A percentile compares a stretch with the other conserved stretches of the same genome.
Evolutionary conservation across 129 eudicot genomes (phyloP).

Genomic region (Artemisia tridentata): DNA sequence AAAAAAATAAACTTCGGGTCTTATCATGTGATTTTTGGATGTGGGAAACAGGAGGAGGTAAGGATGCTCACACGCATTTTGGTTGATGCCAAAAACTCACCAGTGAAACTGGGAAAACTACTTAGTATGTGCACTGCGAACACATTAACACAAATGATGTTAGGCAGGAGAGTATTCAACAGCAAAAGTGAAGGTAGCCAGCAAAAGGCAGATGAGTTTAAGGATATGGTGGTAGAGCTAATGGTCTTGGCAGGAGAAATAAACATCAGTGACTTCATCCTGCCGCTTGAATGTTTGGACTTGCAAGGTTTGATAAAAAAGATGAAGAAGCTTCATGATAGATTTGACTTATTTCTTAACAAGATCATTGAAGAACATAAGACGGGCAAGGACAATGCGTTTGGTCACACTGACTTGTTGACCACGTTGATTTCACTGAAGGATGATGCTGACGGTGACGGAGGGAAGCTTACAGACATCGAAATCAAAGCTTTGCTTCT

Average conservation of each 20-base stretch:
- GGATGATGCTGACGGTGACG: conserved; percentile 53
- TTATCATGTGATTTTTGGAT: too few species aligned
- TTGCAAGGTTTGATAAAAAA: conserved; percentile 57
- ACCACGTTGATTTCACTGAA: conserved; percentile 54
- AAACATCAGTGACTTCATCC: conserved; percentile 77
- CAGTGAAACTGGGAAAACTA: conserved; percentile 53
- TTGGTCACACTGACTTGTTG: conserved; percentile 44
- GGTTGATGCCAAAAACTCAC: conserved; percentile 32
- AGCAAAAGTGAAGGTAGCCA: conserved; percentile 28
- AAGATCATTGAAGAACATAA: conserved; percentile 56
- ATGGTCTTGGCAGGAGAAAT: conserved; percentile 68
- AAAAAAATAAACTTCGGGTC: too few species aligned
- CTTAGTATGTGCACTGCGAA: conserved; percentile 73
- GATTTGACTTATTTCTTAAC: conserved; percentile 54
- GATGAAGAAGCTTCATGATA: conserved; percentile 69
- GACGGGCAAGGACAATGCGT: not conserved
- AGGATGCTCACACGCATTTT: conserved; percentile 48
- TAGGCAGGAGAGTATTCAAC: conserved; percentile 62
- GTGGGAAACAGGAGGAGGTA: conserved; percentile 61
- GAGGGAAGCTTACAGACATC: conserved; percentile 50
- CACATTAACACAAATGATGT: conserved; percentile 68
- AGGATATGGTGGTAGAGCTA: conserved; percentile 75
- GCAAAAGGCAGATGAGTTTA: conserved; percentile 67
- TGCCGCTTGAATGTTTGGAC: conserved; percentile 56
- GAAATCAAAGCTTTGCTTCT: conserved; percentile 86